Base-by-base conservation (phyloP, 805 yeast species). In the Metschnikowia aberdeeniae region DNA sequence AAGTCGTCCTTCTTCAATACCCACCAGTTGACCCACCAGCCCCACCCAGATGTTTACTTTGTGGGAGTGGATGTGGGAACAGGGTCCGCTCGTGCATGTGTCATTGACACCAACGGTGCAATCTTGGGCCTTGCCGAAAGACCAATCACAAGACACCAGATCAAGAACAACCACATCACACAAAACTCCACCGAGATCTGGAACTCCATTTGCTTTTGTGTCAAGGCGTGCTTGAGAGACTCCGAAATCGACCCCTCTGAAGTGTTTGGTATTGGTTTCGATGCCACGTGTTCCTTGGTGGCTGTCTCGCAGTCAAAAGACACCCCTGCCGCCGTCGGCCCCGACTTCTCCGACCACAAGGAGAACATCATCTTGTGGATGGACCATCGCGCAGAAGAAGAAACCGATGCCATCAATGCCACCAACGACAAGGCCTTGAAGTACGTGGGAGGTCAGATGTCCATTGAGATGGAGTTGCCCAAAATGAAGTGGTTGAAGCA, bases 391-490 rank as follows among this genome's bases (percentile, higher is more conserved):
- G 97, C 98, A 0, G 82, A 76, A 12, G 70, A 73, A 6, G 97
- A 92, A 62, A 89, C 97, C 11, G 70, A 80, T 45, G 78, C 72
- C 45, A 89, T 93, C 63, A 92, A 92, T 66, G 79, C 83, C 34
- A 85, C 96, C 0, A 76, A 77, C 30, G 95, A 89, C 60, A 80
- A 78, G 59, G 80, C 87, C 46, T 75, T 93, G 59, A 85, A 87
- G 62, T 93, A 88, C 62, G 98, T 93, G 14, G 99, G 99, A 47
- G 98, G 98, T 14, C 84, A 82, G 57, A 92, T 93, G 97, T 89
- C 97, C 41, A 86, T 93, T 59, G 99, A 92, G 66, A 93, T 93
- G 98, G 98, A 93, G 62, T 75, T 93, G 53, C 99, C 99, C 50
- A 93, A 93, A 68, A 89, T 89, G 70, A 86, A 87, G 69, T 93